Evolutionary conservation across 352 stramenopile genomes (phyloP).

Genomic region (Detonula confervacea): DNA sequence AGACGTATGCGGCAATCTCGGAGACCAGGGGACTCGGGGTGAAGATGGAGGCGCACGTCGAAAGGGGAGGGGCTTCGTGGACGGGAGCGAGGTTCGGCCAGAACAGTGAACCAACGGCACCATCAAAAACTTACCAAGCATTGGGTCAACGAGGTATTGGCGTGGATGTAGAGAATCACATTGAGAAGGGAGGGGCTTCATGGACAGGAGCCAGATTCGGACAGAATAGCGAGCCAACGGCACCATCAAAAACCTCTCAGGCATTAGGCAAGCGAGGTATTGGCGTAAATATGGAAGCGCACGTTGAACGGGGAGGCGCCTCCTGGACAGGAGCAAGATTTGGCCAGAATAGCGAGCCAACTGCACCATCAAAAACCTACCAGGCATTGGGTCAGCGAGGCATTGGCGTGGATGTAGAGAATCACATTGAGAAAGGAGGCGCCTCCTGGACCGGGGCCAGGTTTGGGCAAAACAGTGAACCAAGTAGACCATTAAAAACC

Average conservation of each 20-base stretch:
- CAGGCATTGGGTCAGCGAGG: not conserved
- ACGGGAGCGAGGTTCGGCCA: no score
- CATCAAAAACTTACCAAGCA: no score
- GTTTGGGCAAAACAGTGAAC: no score
- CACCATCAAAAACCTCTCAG: constrained; percentile 17
- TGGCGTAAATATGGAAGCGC: constrained; percentile 34
- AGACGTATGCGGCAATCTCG: constrained; percentile 14
- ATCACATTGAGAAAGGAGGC: constrained; percentile 24
- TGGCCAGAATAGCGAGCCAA: constrained; percentile 5
- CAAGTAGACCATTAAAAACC: no score
- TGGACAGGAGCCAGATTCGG: constrained; percentile 24
- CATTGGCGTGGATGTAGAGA: no score
- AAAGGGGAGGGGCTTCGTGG: no score
- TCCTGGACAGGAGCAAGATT: constrained; percentile 30
- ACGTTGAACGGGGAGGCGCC: constrained; percentile 29
- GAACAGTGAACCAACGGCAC: no score
- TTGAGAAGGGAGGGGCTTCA: constrained; percentile 24
- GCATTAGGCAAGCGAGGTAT: constrained; percentile 16
- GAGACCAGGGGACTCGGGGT: not conserved
- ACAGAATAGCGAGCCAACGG: no score
- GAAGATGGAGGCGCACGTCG: constrained; percentile 1
- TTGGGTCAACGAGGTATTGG: constrained; percentile 10
- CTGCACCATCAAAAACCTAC: constrained; percentile 9
- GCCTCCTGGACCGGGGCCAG: no score
- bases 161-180: constrained; percentile 23